These are phyloP conservation scores for Artemisia annua DNA, from an alignment of 129 eudicot genomes.

Conservation along the genomic window DNA sequence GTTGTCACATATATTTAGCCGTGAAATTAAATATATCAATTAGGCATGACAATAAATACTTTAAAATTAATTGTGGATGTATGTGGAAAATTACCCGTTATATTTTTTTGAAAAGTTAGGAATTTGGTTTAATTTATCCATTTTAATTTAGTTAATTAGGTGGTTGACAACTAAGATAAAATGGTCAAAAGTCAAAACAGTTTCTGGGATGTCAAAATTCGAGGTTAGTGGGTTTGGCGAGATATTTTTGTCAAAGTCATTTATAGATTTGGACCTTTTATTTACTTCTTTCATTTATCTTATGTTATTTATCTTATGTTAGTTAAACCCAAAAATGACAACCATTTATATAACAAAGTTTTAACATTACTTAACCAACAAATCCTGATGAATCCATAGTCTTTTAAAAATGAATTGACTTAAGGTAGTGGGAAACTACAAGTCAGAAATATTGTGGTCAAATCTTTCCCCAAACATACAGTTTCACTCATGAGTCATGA, in stretches of 20 bases:
- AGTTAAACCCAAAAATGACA: no score
- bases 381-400: no score
- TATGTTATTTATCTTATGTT: not conserved
- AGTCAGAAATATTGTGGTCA: constrained; percentile 16
- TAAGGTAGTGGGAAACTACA: constrained; percentile 10
- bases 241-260: constrained; percentile 24
- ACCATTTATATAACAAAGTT: no score
- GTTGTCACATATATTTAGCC: no score
- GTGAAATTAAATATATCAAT: no score
- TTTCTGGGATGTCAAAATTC: not conserved
- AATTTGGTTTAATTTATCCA: no score
- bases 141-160: not conserved
- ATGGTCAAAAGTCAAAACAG: constrained; percentile 28
- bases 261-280: not conserved
- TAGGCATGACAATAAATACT: no score
- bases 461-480: constrained; percentile 18
- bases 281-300: not conserved
- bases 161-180: constrained; percentile 1
- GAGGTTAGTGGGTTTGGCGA: constrained; percentile 35
- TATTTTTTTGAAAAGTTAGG: no score
- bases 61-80: no score
- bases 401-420: not conserved
- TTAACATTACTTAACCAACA: no score
- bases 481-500: constrained; percentile 9
- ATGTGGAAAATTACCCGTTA: no score